These are phyloP conservation scores for Cyphellophora europaea DNA, from an alignment of 2,329 filamentous ascomycete genomes.

Conservation along the genomic window DNA sequence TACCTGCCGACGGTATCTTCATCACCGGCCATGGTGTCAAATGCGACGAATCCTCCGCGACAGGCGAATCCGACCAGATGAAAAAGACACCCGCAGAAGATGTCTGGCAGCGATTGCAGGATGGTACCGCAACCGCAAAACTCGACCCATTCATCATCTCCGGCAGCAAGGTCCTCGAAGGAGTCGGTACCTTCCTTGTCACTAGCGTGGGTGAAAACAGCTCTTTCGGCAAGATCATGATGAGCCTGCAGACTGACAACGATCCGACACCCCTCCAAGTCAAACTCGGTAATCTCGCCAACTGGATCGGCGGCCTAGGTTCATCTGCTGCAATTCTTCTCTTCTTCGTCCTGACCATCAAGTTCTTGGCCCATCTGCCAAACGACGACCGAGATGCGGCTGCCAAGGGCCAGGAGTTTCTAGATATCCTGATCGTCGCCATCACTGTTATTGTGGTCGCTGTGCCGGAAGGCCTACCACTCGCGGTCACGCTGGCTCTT, in stretches of 20 bases:
- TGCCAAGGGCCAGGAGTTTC: conserved; percentile 67
- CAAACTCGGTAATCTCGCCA: conserved; percentile 65
- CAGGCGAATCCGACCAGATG: conserved; percentile 63
- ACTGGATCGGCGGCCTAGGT: conserved; percentile 69
- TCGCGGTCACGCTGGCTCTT: conserved; percentile 68
- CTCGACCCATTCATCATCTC: conserved; percentile 71
- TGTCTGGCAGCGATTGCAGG: conserved; percentile 47
- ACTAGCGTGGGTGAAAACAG: conserved; percentile 66
- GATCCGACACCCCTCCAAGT: conserved; percentile 69
- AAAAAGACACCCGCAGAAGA: conserved; percentile 55
- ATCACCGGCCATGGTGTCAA: conserved; percentile 57
- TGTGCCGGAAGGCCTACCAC: conserved; percentile 66
- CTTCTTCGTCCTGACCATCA: conserved; percentile 77
- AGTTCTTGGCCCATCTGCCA: conserved; percentile 64
- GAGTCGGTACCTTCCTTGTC: conserved; percentile 63
- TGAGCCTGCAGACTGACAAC: conserved; percentile 63
- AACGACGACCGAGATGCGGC: conserved; percentile 47
- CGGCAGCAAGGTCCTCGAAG: conserved; percentile 67
- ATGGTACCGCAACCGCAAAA: conserved; percentile 43
- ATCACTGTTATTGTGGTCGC: conserved; percentile 74
- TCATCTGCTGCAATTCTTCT: conserved; percentile 67
- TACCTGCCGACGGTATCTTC: conserved; percentile 62
- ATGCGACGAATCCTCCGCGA: conserved; percentile 66
- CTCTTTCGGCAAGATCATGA: conserved; percentile 65
- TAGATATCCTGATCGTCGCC: conserved; percentile 68